Conservation (phyloP, 208 protist species). For the Trypanosoma scelopori region DNA sequence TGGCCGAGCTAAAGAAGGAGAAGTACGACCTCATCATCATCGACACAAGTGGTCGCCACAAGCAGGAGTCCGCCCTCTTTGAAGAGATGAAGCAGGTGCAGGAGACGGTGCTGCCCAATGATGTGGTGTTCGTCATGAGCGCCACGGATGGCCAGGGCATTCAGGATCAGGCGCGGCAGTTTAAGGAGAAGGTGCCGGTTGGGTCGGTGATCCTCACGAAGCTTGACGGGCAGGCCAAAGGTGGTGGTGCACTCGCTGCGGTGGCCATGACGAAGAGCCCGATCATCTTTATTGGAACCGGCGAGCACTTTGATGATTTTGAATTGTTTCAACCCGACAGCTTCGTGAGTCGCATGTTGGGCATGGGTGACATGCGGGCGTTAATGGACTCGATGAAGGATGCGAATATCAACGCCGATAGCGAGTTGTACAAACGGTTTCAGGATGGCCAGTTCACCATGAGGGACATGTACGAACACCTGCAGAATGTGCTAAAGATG, state of each 20-base stretch:
- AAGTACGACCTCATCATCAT: slow-evolving; percentile 99
- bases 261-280: slow-evolving; percentile 97
- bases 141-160: slow-evolving; percentile 97
- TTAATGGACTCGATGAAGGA: slow-evolving; percentile 94
- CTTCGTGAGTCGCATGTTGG: slow-evolving; percentile 94
- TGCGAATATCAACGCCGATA: slow-evolving; percentile 81
- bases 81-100: slow-evolving; percentile 98
- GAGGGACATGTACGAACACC: slow-evolving; percentile 96
- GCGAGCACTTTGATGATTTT: slow-evolving; percentile 98
- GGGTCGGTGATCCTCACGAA: slow-evolving; percentile 99
- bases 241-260: slow-evolving; percentile 97
- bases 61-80: slow-evolving; percentile 98
- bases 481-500: slow-evolving; percentile 95
- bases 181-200: slow-evolving; percentile 92
- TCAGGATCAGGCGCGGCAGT: slow-evolving; percentile 94
- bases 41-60: slow-evolving; percentile 99
- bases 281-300: slow-evolving; percentile 98
- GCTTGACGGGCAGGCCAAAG: slow-evolving; percentile 99
- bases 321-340: slow-evolving; percentile 89
- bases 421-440: slow-evolving; percentile 88
- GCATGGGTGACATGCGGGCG: slow-evolving; percentile 94
- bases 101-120: slow-evolving; percentile 89
- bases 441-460: slow-evolving; percentile 94
- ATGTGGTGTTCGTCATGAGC: slow-evolving; percentile 98
- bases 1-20: slow-evolving; percentile 96